A percentile compares a stretch with the other conserved stretches of the same genome.
Conservation (phyloP, 2,329 filamentous ascomycete genomes). For the Cryphonectria carpinicola region DNA sequence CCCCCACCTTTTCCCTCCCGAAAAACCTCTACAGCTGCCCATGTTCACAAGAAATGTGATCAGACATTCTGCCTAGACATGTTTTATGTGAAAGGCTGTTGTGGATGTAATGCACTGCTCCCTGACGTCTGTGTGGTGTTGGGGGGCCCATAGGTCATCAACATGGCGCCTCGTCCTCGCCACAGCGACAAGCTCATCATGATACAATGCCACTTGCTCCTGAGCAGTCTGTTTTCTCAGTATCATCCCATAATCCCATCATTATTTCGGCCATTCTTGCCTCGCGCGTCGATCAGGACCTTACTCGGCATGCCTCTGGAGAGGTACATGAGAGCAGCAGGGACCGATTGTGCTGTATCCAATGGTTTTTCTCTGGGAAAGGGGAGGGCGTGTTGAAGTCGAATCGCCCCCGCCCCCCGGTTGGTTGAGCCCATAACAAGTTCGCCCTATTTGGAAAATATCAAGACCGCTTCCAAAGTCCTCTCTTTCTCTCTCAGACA, state of each 20-base stretch:
- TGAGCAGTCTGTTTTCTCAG: not conserved
- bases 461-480: not conserved
- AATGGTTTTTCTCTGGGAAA: not conserved
- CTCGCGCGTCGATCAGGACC: not conserved
- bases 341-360: not conserved
- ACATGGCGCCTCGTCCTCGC: not conserved
- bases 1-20: too few relatives aligned
- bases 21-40: not conserved
- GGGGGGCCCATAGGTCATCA: not conserved
- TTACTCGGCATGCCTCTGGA: not conserved
- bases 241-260: not conserved
- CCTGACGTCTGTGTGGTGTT: not conserved
- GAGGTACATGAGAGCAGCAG: not conserved
- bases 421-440: not conserved
- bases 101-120: not conserved
- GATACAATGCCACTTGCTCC: not conserved
- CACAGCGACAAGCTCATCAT: not conserved
- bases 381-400: not conserved
- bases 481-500: constrained; percentile 11
- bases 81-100: not conserved
- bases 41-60: not conserved
- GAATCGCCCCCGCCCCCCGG: not conserved
- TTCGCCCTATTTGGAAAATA: not conserved
- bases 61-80: not conserved
- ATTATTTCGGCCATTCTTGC: too few relatives aligned